Percentiles rank a stretch among this genome's conserved stretches.
Evolutionary conservation across 352 stramenopile genomes (phyloP).

Genomic region (Globisporangium apiculatum): DNA sequence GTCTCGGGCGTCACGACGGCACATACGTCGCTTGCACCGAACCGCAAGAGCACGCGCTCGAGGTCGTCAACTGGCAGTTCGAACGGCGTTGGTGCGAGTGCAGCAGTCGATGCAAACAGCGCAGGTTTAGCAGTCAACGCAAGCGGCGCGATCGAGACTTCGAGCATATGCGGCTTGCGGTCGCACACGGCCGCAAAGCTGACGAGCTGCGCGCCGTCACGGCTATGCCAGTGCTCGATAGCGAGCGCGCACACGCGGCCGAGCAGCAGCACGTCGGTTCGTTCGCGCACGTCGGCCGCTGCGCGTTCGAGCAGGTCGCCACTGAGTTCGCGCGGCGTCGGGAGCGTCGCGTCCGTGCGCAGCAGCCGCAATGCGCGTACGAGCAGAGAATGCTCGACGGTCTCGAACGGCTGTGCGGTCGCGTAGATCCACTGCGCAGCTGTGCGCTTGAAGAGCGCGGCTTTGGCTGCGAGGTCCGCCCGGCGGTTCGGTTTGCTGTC

Average conservation of each 20-base stretch:
- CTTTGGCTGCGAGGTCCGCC: slow-evolving; percentile 39
- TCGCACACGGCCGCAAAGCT: slow-evolving; percentile 41
- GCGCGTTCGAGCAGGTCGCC: slow-evolving; percentile 59
- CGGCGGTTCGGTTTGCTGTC: slow-evolving; percentile 3
- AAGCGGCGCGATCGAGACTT: slow-evolving; percentile 11
- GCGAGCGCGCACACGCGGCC: slow-evolving; percentile 47
- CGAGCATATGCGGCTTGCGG: slow-evolving; percentile 35
- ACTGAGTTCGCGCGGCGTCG: slow-evolving; percentile 47
- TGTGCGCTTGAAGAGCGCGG: slow-evolving; percentile 49
- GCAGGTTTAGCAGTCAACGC: too few relatives aligned
- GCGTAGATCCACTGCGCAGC: slow-evolving; percentile 61
- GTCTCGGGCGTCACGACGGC: slow-evolving; percentile 45
- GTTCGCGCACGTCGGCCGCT: slow-evolving; percentile 23
- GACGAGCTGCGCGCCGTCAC: slow-evolving; percentile 28
- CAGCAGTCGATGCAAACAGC: neutral
- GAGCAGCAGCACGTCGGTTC: slow-evolving; percentile 32
- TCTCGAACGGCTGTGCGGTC: slow-evolving; percentile 42
- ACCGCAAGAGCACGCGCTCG: slow-evolving; percentile 36
- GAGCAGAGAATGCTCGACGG: slow-evolving; percentile 36
- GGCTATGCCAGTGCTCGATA: slow-evolving; percentile 48
- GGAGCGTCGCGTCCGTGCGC: slow-evolving; percentile 30
- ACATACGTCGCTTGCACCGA: slow-evolving; percentile 45
- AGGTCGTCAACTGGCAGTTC: slow-evolving; percentile 38
- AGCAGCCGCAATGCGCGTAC: slow-evolving; percentile 33
- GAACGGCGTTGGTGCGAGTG: neutral